phyloP scores from a whole-genome alignment of 345 rosid genomes.

The Eucalyptus paniculata region DNA sequence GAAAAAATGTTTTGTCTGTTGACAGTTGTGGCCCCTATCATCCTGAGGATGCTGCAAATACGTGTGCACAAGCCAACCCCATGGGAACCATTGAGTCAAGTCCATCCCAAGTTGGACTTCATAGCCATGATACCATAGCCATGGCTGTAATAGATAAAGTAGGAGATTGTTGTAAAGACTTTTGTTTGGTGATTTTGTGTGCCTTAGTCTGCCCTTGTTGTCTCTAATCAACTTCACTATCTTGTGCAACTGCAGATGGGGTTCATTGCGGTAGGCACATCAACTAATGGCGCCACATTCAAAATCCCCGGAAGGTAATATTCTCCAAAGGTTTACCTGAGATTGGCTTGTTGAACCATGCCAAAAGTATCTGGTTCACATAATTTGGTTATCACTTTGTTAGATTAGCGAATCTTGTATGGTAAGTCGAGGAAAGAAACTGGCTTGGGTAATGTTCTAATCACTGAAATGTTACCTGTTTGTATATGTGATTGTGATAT shows the following conservation, averaged over 20 bases:
- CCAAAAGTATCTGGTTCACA: not conserved
- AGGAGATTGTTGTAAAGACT: not conserved
- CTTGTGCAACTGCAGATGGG: constrained; percentile 38
- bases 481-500: not conserved
- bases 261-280: constrained; percentile 86
- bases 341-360: not conserved
- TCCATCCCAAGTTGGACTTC: constrained; percentile 48
- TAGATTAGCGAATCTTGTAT: not conserved
- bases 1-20: constrained; percentile 63
- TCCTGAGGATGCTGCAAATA: constrained; percentile 7
- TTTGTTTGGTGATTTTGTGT: not conserved
- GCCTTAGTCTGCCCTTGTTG: not conserved
- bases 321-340: not conserved
- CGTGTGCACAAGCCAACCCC: constrained; percentile 7
- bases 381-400: not conserved
- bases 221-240: not conserved
- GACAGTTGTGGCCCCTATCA: constrained; percentile 76
- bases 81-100: constrained; percentile 16
- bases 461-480: not conserved
- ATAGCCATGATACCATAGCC: constrained; percentile 86
- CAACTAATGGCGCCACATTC: constrained; percentile 93
- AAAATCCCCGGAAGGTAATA: constrained; percentile 92
- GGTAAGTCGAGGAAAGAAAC: not conserved
- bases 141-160: constrained; percentile 90
- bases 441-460: not conserved